A percentile compares a stretch with the other conserved stretches of the same genome.
phyloP scores from a whole-genome alignment of 2,329 filamentous ascomycete genomes.

The Fusarium sulawesiense region DNA sequence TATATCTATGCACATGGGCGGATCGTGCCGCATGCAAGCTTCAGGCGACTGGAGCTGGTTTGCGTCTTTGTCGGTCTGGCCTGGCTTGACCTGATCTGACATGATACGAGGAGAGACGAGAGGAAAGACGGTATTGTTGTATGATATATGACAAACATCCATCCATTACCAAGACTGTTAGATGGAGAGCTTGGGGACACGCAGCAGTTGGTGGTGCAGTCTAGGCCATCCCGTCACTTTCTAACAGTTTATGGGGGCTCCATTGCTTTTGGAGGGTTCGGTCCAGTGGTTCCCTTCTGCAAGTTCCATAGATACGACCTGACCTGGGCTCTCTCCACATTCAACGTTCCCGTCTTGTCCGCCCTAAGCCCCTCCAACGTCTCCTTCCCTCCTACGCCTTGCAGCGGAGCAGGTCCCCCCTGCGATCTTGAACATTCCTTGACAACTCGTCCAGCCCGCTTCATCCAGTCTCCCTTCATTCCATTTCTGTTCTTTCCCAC shows the following conservation, averaged over 20 bases:
- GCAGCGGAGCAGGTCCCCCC: conserved; percentile 37
- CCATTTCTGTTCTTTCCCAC: conserved; percentile 41
- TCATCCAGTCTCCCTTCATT: conserved; percentile 47
- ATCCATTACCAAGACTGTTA: background rate
- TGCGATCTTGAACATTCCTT: conserved; percentile 42
- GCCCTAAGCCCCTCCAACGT: conserved; percentile 22
- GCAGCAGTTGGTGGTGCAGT: conserved; percentile 4
- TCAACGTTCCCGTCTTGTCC: conserved; percentile 8
- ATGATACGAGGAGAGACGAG: background rate
- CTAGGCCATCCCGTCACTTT: background rate
- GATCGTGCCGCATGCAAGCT: conserved; percentile 30
- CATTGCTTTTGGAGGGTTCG: conserved; percentile 14
- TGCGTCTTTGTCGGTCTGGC: background rate
- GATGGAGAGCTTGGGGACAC: conserved; percentile 10
- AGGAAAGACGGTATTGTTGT: background rate
- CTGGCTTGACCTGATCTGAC: background rate
- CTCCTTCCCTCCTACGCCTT: conserved; percentile 15
- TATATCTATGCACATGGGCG: conserved; percentile 22
- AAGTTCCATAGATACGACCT: background rate
- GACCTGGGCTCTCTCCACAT: background rate
- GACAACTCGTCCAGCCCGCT: conserved; percentile 22
- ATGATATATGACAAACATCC: background rate
- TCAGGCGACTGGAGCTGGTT: conserved; percentile 29
- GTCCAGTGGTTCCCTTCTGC: background rate
- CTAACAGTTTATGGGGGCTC: background rate